Evolutionary conservation across 768 basidiomycete species (phyloP).

Genomic region (Boletellus ananiceps): DNA sequence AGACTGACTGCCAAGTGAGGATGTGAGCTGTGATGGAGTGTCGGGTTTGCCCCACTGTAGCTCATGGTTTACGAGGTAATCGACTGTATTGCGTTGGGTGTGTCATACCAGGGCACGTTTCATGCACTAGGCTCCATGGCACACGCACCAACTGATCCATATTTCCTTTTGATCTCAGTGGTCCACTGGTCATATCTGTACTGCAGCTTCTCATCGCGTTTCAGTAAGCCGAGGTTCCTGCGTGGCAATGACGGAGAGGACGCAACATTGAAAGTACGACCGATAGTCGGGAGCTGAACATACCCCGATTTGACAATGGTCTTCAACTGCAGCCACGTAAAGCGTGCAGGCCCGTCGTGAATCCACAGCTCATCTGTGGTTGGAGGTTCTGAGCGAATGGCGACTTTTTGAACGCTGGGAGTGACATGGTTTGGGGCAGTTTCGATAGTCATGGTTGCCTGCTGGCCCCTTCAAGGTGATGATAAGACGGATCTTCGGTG

Average conservation of each 20-base stretch:
- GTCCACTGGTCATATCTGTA: conserved; percentile 60
- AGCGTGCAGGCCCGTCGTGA: conserved; percentile 63
- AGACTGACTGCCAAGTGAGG: conserved; percentile 39
- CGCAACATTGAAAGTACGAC: too few species aligned
- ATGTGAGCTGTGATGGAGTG: conserved; percentile 54
- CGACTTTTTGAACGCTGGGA: conserved; percentile 23
- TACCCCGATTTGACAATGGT: conserved; percentile 78
- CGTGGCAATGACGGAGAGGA: background rate
- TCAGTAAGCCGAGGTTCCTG: conserved; percentile 78
- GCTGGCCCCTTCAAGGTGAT: too few species aligned
- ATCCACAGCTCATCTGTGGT: conserved; percentile 60
- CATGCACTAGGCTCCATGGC: background rate
- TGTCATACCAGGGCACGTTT: background rate
- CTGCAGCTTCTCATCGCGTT: conserved; percentile 69
- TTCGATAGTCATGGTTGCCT: conserved; percentile 18
- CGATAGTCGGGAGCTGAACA: conserved; percentile 7
- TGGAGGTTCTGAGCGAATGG: conserved; percentile 56
- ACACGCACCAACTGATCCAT: conserved; percentile 63
- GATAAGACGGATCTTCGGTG: too few species aligned
- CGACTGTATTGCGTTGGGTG: conserved; percentile 40
- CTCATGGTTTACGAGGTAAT: conserved; percentile 64
- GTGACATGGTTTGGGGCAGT: background rate
- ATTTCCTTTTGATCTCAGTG: conserved; percentile 46
- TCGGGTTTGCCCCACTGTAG: conserved; percentile 76
- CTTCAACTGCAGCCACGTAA: conserved; percentile 73